These are phyloP conservation scores for Castanea crenata DNA, from an alignment of 306 rosid genomes.

Conservation along the genomic window DNA sequence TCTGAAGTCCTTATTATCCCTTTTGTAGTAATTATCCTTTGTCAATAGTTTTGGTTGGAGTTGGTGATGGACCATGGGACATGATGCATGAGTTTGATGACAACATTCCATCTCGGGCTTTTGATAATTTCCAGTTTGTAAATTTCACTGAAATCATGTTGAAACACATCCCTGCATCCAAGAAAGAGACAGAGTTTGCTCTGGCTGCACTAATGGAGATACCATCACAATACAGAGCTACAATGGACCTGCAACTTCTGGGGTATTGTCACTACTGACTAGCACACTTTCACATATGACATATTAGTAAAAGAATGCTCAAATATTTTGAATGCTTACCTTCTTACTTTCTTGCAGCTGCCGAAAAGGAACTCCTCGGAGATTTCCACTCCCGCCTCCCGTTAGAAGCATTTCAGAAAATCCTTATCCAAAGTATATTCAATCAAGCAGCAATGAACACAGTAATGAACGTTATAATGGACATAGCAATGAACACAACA, in stretches of 20 bases:
- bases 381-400: slow-evolving; percentile 11
- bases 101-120: slow-evolving; percentile 17
- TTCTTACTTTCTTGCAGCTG: background rate
- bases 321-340: background rate
- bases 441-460: background rate
- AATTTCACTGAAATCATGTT: slow-evolving; percentile 32
- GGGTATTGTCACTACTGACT: background rate
- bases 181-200: slow-evolving; percentile 16
- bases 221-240: slow-evolving; percentile 14
- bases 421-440: background rate
- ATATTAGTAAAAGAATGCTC: background rate
- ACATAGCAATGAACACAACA: background rate
- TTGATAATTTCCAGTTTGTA: slow-evolving; percentile 40
- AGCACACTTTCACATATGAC: slow-evolving; percentile 1
- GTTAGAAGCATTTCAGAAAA: background rate
- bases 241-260: slow-evolving; percentile 5
- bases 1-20: background rate
- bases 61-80: slow-evolving; percentile 45
- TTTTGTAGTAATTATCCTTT: slow-evolving; percentile 29
- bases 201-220: slow-evolving; percentile 16
- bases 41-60: slow-evolving; percentile 37
- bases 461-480: background rate
- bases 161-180: background rate
- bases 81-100: slow-evolving; percentile 28
- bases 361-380: background rate